phyloP scores from a whole-genome alignment of 306 rosid genomes.

The Prunus davidiana region DNA sequence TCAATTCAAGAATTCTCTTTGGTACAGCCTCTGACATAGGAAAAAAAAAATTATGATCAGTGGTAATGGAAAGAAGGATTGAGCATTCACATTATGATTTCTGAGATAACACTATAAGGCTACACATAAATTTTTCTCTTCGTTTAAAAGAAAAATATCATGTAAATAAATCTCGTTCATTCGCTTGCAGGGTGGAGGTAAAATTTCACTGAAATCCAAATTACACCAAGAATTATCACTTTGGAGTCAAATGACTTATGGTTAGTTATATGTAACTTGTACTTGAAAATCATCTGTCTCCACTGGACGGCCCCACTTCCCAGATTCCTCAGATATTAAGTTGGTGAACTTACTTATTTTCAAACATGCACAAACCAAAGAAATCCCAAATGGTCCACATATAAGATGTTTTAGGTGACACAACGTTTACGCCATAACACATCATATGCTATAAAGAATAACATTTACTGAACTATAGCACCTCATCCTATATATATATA shows the following conservation, averaged over 20 bases:
- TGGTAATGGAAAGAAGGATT: not conserved
- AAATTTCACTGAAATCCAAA: not conserved
- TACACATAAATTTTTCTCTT: not conserved
- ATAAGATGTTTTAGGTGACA: not conserved
- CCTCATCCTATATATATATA: too few species aligned
- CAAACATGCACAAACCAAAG: not conserved
- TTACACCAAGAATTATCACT: not conserved
- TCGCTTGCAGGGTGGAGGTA: not conserved
- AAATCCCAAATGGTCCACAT: not conserved
- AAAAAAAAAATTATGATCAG: conserved; percentile 21
- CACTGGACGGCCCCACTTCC: not conserved
- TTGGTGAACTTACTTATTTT: not conserved
- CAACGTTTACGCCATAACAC: not conserved
- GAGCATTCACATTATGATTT: not conserved
- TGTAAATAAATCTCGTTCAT: not conserved
- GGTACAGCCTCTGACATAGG: conserved; percentile 69
- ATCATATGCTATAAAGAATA: too few species aligned
- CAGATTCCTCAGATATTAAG: not conserved
- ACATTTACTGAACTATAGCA: not conserved
- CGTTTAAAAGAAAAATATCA: not conserved
- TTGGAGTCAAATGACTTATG: not conserved
- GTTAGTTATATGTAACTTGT: not conserved
- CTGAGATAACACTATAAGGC: not conserved
- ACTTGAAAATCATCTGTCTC: not conserved
- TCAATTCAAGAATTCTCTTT: conserved; percentile 56